These are phyloP conservation scores for Epichloe sibirici DNA, from an alignment of 2,329 filamentous ascomycete genomes.

Conservation along the genomic window DNA sequence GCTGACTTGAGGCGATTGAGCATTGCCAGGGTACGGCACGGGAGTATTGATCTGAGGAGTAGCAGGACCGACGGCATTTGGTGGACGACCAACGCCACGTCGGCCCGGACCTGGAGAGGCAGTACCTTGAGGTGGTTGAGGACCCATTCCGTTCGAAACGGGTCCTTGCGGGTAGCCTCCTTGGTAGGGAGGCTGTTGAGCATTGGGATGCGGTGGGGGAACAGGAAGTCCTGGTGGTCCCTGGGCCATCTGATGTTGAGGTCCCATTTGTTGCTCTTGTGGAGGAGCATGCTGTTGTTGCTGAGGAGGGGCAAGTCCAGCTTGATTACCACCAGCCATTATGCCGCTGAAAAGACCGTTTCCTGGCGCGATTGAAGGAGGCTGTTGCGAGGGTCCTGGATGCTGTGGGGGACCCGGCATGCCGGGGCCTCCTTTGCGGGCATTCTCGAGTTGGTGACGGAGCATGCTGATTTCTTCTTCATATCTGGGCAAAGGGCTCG, in stretches of 20 bases:
- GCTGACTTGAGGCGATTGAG: slow-evolving; percentile 75
- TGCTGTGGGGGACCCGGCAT: slow-evolving; percentile 65
- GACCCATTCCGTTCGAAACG: slow-evolving; percentile 58
- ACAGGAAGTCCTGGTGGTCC: slow-evolving; percentile 56
- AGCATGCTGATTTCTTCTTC: slow-evolving; percentile 82
- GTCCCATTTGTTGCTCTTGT: slow-evolving; percentile 47
- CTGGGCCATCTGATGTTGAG: slow-evolving; percentile 51
- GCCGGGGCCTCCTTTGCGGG: slow-evolving; percentile 48
- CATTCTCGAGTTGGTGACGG: slow-evolving; percentile 73
- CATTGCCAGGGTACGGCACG: slow-evolving; percentile 71
- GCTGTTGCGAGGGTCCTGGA: slow-evolving; percentile 67
- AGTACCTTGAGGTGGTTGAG: slow-evolving; percentile 72
- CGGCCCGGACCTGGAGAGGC: slow-evolving; percentile 78
- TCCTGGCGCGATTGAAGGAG: slow-evolving; percentile 80
- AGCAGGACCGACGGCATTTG: slow-evolving; percentile 54
- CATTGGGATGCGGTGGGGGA: slow-evolving; percentile 45
- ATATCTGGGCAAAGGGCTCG: slow-evolving; percentile 49
- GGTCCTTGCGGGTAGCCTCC: slow-evolving; percentile 51
- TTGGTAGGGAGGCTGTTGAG: slow-evolving; percentile 61
- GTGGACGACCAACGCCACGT: slow-evolving; percentile 55
- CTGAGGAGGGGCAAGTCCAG: slow-evolving; percentile 69
- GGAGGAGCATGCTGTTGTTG: slow-evolving; percentile 49
- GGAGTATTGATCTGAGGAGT: slow-evolving; percentile 88
- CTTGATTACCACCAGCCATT: slow-evolving; percentile 81
- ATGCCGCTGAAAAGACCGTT: slow-evolving; percentile 91